A percentile compares a stretch with the other conserved stretches of the same genome.
These are phyloP conservation scores for Mycena polygramma DNA, from an alignment of 768 basidiomycete genomes.

Conservation along the genomic window DNA sequence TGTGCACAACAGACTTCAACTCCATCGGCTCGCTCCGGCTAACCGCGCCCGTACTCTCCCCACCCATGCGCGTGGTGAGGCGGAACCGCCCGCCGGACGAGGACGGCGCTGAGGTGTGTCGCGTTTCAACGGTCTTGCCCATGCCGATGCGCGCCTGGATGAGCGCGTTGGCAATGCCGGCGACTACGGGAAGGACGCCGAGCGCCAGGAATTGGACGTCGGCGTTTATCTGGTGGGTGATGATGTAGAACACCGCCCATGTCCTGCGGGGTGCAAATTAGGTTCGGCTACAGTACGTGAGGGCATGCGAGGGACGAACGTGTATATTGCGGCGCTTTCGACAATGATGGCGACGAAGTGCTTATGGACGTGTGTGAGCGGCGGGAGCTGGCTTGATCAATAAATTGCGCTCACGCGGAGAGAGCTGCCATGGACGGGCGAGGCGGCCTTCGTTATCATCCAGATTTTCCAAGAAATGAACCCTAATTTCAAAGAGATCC, in stretches of 20 bases:
- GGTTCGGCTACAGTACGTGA: background rate
- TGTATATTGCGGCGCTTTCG: slow-evolving; percentile 25
- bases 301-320: slow-evolving; percentile 7
- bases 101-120: slow-evolving; percentile 4
- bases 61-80: background rate
- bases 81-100: slow-evolving; percentile 10
- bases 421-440: background rate
- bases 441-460: slow-evolving; percentile 12
- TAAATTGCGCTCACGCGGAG: slow-evolving; percentile 1
- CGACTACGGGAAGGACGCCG: slow-evolving; percentile 9
- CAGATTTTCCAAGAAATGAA: slow-evolving; percentile 25
- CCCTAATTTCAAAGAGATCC: background rate
- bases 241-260: slow-evolving; percentile 22
- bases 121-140: slow-evolving; percentile 5
- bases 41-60: background rate
- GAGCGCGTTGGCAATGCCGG: slow-evolving; percentile 26
- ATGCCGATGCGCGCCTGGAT: slow-evolving; percentile 28
- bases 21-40: slow-evolving; percentile 12
- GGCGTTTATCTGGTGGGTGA: slow-evolving; percentile 27
- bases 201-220: slow-evolving; percentile 24
- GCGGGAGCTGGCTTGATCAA: background rate
- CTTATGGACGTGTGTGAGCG: background rate
- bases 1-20: slow-evolving; percentile 6
- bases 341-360: slow-evolving; percentile 13
- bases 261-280: background rate